Evolutionary conservation across 2,329 filamentous ascomycete genomes (phyloP).

Genomic region (Alternaria gansuensis): DNA sequence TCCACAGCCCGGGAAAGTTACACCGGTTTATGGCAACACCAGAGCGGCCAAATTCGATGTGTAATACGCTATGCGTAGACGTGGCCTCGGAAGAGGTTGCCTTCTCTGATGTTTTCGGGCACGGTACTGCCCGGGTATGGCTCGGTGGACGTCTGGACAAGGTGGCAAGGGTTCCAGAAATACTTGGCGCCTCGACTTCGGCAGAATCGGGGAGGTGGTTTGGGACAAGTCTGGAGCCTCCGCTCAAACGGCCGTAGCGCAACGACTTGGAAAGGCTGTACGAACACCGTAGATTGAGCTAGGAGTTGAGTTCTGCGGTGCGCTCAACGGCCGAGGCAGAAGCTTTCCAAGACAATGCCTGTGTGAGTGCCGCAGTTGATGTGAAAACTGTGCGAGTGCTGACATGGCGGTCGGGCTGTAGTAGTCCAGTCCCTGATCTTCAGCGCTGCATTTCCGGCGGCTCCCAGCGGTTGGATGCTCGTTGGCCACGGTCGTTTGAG

Average conservation of each 20-base stretch:
- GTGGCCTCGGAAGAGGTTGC: background rate
- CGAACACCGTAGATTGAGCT: constrained; percentile 18
- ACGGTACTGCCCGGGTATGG: background rate
- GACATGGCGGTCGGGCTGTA: constrained; percentile 6
- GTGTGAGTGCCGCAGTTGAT: background rate
- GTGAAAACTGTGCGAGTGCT: constrained; percentile 2
- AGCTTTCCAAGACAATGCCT: background rate
- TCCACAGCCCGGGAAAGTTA: background rate
- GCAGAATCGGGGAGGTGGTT: constrained; percentile 36
- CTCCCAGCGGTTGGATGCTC: constrained; percentile 24
- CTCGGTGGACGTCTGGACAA: constrained; percentile 13
- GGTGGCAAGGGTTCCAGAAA: constrained; percentile 30
- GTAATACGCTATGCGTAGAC: background rate
- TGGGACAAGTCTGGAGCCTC: constrained; percentile 35
- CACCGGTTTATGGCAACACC: background rate
- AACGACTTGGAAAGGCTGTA: constrained; percentile 24
- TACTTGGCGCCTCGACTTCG: constrained; percentile 26
- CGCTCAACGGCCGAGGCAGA: background rate
- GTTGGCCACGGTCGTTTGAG: constrained; percentile 23
- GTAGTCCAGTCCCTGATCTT: constrained; percentile 26
- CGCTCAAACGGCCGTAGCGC: constrained; percentile 40
- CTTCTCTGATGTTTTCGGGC: background rate
- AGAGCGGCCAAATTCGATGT: background rate
- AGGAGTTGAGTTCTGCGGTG: constrained; percentile 3
- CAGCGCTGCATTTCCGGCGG: constrained; percentile 27